phyloP scores from a whole-genome alignment of 805 yeast genomes.

The Lachancea mirantina region DNA sequence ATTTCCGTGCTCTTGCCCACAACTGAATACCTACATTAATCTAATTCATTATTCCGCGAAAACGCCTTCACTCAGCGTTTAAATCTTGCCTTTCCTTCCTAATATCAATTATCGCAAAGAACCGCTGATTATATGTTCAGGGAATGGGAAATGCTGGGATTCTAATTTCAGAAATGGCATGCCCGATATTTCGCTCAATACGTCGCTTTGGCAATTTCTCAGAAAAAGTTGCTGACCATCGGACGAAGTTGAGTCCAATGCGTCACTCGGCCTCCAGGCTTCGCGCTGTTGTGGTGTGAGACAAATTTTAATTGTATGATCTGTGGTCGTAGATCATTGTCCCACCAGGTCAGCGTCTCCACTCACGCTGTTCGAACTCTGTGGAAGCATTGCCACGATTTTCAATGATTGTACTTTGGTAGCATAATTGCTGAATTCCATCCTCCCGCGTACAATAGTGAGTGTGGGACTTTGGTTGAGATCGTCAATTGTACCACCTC shows the following conservation, averaged over 20 bases:
- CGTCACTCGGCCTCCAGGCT: too few species aligned
- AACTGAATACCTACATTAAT: constrained; percentile 50
- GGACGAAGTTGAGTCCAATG: too few species aligned
- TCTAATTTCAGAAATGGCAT: too few species aligned
- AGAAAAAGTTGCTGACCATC: too few species aligned
- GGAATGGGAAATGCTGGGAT: constrained; percentile 61
- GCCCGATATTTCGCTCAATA: too few species aligned
- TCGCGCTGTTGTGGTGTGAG: too few species aligned
- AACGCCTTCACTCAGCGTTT: too few species aligned
- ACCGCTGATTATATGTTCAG: constrained; percentile 43
- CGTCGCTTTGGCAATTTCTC: too few species aligned
- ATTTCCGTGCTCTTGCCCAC: constrained; percentile 66
- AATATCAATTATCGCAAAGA: constrained; percentile 35
- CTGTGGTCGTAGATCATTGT: not conserved
- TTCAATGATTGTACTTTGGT: constrained; percentile 39
- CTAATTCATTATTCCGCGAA: too few species aligned
- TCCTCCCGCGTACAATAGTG: constrained; percentile 53
- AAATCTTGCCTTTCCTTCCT: too few species aligned
- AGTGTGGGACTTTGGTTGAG: constrained; percentile 49
- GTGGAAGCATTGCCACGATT: constrained; percentile 43
- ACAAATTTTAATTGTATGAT: constrained; percentile 2
- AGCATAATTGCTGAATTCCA: constrained; percentile 50
- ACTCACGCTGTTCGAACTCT: constrained; percentile 38
- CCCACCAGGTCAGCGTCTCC: constrained; percentile 36
- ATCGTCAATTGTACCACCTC: constrained; percentile 53